A percentile compares a stretch with the other conserved stretches of the same genome.
phyloP scores from a whole-genome alignment of 106 monocot species.

The Amphibolis antarctica region DNA sequence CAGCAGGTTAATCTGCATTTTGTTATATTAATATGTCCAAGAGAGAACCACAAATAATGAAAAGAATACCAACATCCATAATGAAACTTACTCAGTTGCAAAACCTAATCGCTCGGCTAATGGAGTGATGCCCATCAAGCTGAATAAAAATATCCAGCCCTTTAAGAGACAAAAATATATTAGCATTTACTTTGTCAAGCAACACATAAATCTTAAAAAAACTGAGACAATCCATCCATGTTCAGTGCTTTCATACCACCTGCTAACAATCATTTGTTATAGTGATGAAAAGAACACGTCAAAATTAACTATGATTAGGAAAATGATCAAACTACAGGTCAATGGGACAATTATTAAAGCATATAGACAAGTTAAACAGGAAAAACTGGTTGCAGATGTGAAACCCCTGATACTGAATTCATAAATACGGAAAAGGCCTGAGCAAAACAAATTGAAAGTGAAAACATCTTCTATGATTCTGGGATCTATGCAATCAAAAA shows the following conservation, averaged over 20 bases:
- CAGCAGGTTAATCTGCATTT: background rate
- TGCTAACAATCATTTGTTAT: background rate
- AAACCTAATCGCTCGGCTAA: constrained; percentile 89
- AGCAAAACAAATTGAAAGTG: background rate
- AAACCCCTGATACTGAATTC: background rate
- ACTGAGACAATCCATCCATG: background rate
- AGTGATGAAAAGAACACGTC: background rate
- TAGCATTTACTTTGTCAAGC: background rate
- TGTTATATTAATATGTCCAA: background rate
- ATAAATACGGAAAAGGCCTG: background rate
- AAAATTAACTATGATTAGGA: background rate
- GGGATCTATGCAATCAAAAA: background rate
- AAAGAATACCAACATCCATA: background rate
- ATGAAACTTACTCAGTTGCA: constrained; percentile 71
- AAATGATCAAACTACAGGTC: background rate
- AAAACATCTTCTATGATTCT: background rate
- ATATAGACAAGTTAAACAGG: background rate
- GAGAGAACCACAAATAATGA: background rate
- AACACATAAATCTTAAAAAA: background rate
- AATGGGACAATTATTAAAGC: background rate
- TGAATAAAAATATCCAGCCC: constrained; percentile 64
- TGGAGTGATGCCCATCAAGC: constrained; percentile 64
- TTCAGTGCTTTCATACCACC: background rate
- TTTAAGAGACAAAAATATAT: constrained; percentile 11
- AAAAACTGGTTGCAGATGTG: background rate